Evolutionary conservation across 139 green algal genomes (phyloP).

Genomic region (Chlamydomonas sp.): DNA sequence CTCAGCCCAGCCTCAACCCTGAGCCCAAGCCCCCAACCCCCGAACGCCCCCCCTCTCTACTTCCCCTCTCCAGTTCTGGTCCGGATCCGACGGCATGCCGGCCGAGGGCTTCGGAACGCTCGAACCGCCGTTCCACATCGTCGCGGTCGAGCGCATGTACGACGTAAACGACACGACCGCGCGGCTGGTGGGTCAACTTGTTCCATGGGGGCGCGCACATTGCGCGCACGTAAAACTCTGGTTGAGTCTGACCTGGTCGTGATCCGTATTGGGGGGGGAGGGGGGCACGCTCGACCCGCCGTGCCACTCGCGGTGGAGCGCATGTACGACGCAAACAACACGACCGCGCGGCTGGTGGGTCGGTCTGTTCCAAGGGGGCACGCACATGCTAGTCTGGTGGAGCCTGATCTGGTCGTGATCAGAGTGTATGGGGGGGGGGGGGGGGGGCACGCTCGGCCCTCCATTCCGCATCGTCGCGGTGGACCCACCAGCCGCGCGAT

Average conservation of each 20-base stretch:
- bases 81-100: conserved; percentile 49
- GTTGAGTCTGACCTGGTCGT: no score
- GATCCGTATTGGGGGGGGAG: no score
- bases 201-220: no score
- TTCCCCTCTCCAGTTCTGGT: conserved; percentile 67
- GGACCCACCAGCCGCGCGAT: no score
- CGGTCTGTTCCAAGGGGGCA: no score
- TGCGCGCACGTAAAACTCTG: not conserved
- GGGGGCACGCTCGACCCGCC: conserved; percentile 49
- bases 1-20: no score
- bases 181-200: conserved; percentile 30
- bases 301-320: conserved; percentile 53
- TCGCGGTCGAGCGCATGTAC: conserved; percentile 53
- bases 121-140: conserved; percentile 53
- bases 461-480: conserved; percentile 52
- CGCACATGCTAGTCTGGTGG: no score
- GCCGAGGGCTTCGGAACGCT: conserved; percentile 51
- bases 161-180: conserved; percentile 46
- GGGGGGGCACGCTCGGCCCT: conserved; percentile 47
- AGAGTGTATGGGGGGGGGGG: conserved; percentile 51
- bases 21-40: no score
- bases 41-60: no score
- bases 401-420: conserved; percentile 54
- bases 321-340: conserved; percentile 50
- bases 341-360: conserved; percentile 38